These are phyloP conservation scores for Lindgomyces ingoldianus DNA, from an alignment of 495 filamentous ascomycete genomes.

Conservation along the genomic window DNA sequence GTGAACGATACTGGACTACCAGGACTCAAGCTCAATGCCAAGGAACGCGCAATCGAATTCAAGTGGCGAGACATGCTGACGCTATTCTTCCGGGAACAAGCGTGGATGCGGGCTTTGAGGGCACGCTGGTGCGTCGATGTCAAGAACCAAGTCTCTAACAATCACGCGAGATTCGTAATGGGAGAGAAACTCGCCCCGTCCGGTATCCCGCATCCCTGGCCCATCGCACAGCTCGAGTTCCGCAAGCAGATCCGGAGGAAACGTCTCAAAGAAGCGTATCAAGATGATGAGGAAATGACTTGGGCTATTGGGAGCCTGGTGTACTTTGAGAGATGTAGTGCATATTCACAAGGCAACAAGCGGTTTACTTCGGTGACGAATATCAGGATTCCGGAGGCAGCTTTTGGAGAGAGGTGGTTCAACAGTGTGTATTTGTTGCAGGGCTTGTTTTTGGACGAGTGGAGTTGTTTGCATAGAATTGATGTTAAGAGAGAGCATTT, in stretches of 20 bases:
- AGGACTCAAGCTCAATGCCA: constrained; percentile 1
- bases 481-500: constrained; percentile 24
- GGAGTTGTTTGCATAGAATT: constrained; percentile 29
- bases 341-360: not conserved
- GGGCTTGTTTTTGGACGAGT: constrained; percentile 29
- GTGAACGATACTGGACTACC: constrained; percentile 32
- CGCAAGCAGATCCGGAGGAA: constrained; percentile 19
- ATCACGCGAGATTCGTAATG: not conserved
- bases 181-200: not conserved
- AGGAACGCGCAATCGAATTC: constrained; percentile 9
- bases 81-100: constrained; percentile 25
- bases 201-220: constrained; percentile 1
- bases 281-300: constrained; percentile 21
- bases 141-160: not conserved
- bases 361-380: not conserved
- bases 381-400: constrained; percentile 12
- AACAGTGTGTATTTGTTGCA: constrained; percentile 19
- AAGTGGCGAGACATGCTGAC: constrained; percentile 29
- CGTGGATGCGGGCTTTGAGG: not conserved
- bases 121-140: not conserved
- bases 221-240: not conserved
- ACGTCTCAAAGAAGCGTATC: constrained; percentile 19
- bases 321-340: constrained; percentile 8
- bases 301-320: constrained; percentile 28
- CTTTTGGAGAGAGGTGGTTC: constrained; percentile 30